phyloP scores from a whole-genome alignment of 2,329 filamentous ascomycete genomes.

The Trichoderma brevicompactum region DNA sequence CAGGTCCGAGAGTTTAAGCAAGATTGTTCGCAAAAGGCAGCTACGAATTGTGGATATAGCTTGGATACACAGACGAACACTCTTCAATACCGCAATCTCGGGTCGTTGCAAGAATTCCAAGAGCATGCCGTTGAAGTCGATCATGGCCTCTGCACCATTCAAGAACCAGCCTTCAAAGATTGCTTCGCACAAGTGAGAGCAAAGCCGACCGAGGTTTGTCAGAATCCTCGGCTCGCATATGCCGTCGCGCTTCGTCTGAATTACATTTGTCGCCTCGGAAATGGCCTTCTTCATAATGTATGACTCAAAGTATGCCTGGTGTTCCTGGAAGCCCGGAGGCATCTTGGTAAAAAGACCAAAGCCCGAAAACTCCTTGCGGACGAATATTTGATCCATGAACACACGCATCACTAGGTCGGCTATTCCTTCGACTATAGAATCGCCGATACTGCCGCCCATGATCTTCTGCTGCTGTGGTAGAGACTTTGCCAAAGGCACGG shows the following conservation, averaged over 20 bases:
- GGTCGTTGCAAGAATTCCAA: conserved; percentile 88
- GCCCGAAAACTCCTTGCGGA: conserved; percentile 87
- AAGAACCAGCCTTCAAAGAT: conserved; percentile 98
- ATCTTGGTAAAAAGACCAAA: conserved; percentile 85
- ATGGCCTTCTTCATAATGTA: conserved; percentile 80
- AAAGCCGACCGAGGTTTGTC: conserved; percentile 83
- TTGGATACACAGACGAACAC: conserved; percentile 87
- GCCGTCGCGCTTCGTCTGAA: conserved; percentile 72
- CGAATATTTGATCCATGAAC: conserved; percentile 83
- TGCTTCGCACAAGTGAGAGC: conserved; percentile 80
- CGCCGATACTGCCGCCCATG: conserved; percentile 59
- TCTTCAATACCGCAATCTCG: conserved; percentile 79
- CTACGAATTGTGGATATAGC: conserved; percentile 75
- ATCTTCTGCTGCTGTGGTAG: conserved; percentile 49
- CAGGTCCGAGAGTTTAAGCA: conserved; percentile 82
- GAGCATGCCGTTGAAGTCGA: conserved; percentile 84
- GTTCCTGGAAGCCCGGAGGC: conserved; percentile 89
- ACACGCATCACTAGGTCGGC: conserved; percentile 78
- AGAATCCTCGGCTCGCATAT: conserved; percentile 82
- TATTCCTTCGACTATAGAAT: conserved; percentile 74
- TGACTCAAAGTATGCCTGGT: conserved; percentile 94
- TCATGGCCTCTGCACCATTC: conserved; percentile 77
- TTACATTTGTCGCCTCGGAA: conserved; percentile 67
- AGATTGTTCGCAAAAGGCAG: conserved; percentile 76
- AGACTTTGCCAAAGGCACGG: conserved; percentile 55